Base-by-base conservation (phyloP, 2,329 filamentous ascomycete genomes). In the Mariannaea elegans region DNA sequence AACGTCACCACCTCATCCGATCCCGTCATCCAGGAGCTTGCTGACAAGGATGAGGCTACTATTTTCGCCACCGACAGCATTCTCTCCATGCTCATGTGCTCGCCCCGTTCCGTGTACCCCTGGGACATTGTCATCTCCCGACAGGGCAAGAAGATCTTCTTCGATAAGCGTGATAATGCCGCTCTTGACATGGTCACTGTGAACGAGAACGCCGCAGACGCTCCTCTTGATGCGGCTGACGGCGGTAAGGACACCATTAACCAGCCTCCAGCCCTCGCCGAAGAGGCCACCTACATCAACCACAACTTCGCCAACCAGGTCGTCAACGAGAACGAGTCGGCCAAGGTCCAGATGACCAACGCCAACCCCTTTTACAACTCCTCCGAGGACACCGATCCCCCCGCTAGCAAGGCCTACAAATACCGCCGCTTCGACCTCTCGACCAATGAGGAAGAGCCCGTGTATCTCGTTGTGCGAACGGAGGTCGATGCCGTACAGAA, bases 231-330 rank as follows among this genome's bases (percentile, higher is more conserved):
- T 77, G 88, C 91, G 24, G 89, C 92, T 57, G 94, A 98, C 73
- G 92, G 92, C 72, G 93, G 92, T 83, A 96, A 97, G 81, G 95
- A 99, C 76, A 84, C 86, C 66, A 90, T 99, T 80, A 99, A 99
- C 87, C 93, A 93, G 74, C 95, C 95, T n/a, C 82, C 84, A 55
- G 93, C 94, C 53, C 88, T 99, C 58, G 94, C 96, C 73, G 90
- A 97, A 78, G 95, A 99, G 81, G 95, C 95, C 55, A 99, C 95
- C 51, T 96, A 97, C 83, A 99, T 99, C 87, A 99, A 99, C 87
- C 95, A 98, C 86, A 97, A 98, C 84, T 99, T 99, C 78, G 91
- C 93, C 70, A 92, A 97, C 79, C 95, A 99, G 83, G 93, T 96
- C 50, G 94, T 99, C 67, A 79, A 87, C 71, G 95, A 99, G 83